These are phyloP conservation scores for Lodderomyces elongisporus DNA, from an alignment of 1,139 yeast genomes.

Conservation along the genomic window DNA sequence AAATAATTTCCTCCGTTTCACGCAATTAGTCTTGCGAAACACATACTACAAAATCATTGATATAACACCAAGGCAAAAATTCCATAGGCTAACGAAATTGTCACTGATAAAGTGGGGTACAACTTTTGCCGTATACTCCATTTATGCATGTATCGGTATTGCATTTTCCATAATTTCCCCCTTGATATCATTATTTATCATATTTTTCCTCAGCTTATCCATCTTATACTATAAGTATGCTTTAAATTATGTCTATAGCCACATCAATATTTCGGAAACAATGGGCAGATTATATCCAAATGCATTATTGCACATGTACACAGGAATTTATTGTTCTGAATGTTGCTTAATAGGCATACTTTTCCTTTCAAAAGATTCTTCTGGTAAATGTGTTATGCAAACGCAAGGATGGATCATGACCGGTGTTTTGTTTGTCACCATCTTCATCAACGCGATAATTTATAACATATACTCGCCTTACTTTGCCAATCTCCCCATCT, in stretches of 20 bases:
- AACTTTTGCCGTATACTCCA: constrained; percentile 67
- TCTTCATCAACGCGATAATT: constrained; percentile 30
- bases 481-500: constrained; percentile 27
- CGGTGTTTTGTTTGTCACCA: constrained; percentile 31
- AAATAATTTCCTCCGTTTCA: constrained; percentile 54
- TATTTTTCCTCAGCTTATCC: constrained; percentile 53
- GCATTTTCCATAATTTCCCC: constrained; percentile 79
- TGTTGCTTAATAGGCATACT: constrained; percentile 72
- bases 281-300: constrained; percentile 66
- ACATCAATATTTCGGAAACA: constrained; percentile 54
- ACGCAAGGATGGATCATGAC: constrained; percentile 46
- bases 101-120: constrained; percentile 69
- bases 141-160: constrained; percentile 70
- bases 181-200: constrained; percentile 58
- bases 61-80: constrained; percentile 57
- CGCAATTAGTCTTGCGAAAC: constrained; percentile 37
- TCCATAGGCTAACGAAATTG: constrained; percentile 38
- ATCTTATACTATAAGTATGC: constrained; percentile 67
- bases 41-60: constrained; percentile 37
- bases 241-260: constrained; percentile 49
- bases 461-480: constrained; percentile 26
- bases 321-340: constrained; percentile 78
- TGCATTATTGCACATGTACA: constrained; percentile 69
- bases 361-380: constrained; percentile 48
- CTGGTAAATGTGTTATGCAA: constrained; percentile 29